Percentiles rank a stretch among this genome's conserved stretches.
phyloP scores from a whole-genome alignment of 208 protist species.

The Leishmania turanica region DNA sequence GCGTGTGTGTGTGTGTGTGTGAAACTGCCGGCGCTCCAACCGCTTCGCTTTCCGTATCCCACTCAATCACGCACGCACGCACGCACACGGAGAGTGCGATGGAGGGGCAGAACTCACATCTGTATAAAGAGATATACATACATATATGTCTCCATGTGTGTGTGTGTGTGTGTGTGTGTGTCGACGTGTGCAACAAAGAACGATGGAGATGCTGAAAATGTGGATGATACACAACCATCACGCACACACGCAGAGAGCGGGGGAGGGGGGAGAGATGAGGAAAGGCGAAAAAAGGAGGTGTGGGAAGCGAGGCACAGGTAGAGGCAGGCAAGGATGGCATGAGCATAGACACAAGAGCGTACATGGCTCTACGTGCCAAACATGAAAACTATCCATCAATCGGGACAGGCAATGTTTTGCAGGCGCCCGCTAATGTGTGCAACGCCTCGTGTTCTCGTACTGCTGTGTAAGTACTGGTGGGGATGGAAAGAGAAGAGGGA shows the following conservation, averaged over 20 bases:
- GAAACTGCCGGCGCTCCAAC: too few relatives aligned
- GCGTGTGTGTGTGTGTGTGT: not conserved
- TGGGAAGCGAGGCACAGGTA: not conserved
- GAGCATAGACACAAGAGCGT: not conserved
- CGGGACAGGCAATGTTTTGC: not conserved
- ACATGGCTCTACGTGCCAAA: not conserved
- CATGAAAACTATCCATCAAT: not conserved
- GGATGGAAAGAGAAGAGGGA: not conserved
- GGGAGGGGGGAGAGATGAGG: not conserved
- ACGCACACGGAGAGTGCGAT: too few relatives aligned
- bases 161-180: conserved; percentile 16
- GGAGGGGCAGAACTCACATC: too few relatives aligned
- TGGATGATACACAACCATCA: too few relatives aligned
- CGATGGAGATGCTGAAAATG: not conserved
- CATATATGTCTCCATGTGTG: not conserved
- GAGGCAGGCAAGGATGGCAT: not conserved
- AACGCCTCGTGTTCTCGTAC: not conserved
- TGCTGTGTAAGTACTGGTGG: not conserved
- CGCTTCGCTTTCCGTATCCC: too few relatives aligned
- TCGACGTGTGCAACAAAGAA: not conserved
- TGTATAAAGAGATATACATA: not conserved
- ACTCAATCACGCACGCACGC: too few relatives aligned
- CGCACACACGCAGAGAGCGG: not conserved
- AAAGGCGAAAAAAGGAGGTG: not conserved
- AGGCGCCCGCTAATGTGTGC: not conserved